These are phyloP conservation scores for Linnemannia exigua DNA, from an alignment of 192 early-diverging fungal genomes.

Conservation along the genomic window DNA sequence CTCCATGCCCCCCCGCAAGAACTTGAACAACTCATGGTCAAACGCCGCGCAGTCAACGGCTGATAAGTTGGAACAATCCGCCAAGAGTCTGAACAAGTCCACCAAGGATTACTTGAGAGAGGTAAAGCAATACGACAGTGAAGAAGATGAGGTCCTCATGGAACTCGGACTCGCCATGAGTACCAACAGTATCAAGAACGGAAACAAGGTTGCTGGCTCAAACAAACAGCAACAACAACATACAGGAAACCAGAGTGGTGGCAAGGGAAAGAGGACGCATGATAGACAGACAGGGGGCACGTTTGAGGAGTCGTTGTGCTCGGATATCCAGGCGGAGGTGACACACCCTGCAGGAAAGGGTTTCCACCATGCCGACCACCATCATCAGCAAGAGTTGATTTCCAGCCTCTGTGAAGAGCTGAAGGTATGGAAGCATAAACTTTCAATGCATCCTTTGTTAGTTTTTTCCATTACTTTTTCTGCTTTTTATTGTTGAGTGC, in stretches of 20 bases:
- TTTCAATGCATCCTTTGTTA: background rate
- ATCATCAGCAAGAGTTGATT: conserved; percentile 36
- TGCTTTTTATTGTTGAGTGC: background rate
- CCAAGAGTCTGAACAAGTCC: conserved; percentile 1
- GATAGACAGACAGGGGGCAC: background rate
- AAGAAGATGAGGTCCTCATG: conserved; percentile 41
- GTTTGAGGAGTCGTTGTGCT: conserved; percentile 33
- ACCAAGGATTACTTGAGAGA: conserved; percentile 41
- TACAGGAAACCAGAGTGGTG: background rate
- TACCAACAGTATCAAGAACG: background rate
- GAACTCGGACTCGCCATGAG: conserved; percentile 36
- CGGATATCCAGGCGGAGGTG: conserved; percentile 33
- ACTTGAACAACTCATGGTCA: conserved; percentile 1
- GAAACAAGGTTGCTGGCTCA: background rate
- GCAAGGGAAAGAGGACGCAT: background rate
- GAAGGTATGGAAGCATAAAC: conserved; percentile 28
- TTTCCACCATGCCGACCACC: background rate
- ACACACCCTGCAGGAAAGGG: conserved; percentile 12
- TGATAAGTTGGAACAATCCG: conserved; percentile 23
- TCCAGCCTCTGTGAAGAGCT: conserved; percentile 40
- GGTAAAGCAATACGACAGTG: conserved; percentile 47
- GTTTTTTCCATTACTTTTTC: background rate
- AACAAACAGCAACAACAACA: background rate
- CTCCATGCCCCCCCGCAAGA: conserved; percentile 19
- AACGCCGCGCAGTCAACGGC: conserved; percentile 20